Evolutionary conservation across 768 basidiomycete genomes (phyloP).

Genomic region (Termitomyces titanicus): DNA sequence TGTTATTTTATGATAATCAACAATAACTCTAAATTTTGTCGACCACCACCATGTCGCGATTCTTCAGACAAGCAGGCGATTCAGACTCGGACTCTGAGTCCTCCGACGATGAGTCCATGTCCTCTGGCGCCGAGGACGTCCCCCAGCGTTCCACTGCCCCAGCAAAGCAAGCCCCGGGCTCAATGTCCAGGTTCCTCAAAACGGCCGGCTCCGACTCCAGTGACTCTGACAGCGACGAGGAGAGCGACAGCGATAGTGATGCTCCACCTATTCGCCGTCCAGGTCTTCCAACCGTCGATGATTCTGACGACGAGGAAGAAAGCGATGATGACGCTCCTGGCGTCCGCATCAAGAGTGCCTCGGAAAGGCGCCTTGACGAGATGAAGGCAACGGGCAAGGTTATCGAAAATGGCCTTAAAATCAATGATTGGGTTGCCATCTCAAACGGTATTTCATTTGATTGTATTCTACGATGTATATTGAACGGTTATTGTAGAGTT

Average conservation of each 20-base stretch:
- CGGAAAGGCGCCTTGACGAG: slow-evolving; percentile 89
- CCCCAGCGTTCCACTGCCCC: slow-evolving; percentile 39
- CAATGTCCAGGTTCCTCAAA: slow-evolving; percentile 77
- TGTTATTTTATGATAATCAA: slow-evolving; percentile 3
- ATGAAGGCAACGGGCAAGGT: slow-evolving; percentile 89
- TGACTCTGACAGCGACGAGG: slow-evolving; percentile 54
- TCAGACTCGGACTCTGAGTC: slow-evolving; percentile 73
- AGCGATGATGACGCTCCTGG: slow-evolving; percentile 68
- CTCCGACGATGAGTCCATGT: slow-evolving; percentile 78
- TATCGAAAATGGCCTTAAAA: slow-evolving; percentile 94
- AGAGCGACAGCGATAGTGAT: slow-evolving; percentile 54
- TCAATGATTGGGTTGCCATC: slow-evolving; percentile 95
- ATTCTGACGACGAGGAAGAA: slow-evolving; percentile 34
- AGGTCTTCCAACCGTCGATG: slow-evolving; percentile 33
- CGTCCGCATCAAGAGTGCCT: slow-evolving; percentile 80
- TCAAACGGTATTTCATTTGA: slow-evolving; percentile 58
- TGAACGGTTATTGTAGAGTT: slow-evolving; percentile 57
- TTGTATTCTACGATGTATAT: not conserved
- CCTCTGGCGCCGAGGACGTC: slow-evolving; percentile 66
- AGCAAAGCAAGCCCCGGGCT: slow-evolving; percentile 40
- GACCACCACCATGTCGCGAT: slow-evolving; percentile 65
- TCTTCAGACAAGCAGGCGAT: slow-evolving; percentile 84
- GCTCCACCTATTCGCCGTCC: slow-evolving; percentile 25
- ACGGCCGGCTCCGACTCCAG: slow-evolving; percentile 60
- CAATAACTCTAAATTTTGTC: slow-evolving; percentile 14